Base-by-base conservation (phyloP, 2,329 filamentous ascomycete species). In the Daldinia sp. region DNA sequence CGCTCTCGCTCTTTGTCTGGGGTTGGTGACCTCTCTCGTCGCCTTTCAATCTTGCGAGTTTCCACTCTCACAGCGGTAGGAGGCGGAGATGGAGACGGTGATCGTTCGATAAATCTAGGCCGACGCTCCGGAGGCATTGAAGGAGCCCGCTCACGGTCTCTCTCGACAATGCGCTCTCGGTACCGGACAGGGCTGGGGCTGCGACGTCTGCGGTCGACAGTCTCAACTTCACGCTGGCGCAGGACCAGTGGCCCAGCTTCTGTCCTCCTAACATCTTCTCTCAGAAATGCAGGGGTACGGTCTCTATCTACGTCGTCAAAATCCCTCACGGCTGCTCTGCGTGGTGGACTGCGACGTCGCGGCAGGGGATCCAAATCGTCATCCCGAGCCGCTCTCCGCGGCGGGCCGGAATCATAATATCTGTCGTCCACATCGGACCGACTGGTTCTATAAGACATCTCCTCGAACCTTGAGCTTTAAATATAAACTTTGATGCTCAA, bases 221-320 rank as follows among this genome's bases (percentile, higher is more conserved):
- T 86, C 79, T 88, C 87, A 57, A 88, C 81, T 63, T 88, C 86
- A 51, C 86, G 82, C 72, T 85, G 80, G 58, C 87, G 84, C 54
- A 89, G 81, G 18, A 89, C 86, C 74, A 89, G 77, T 41, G 83
- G 81, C 2, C 86, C 86, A 28, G 82, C 78, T 65, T 88, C 86
- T 28, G 77, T 65, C 13, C 83, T 83, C 62, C 85, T 81, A 30
- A 71, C 76, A 44, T 87, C 85, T 2, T 87, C 83, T 56, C 85
- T 83, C 65, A 88, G 77, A 73, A 88, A 88, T 59, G 82, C 79
- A 2, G 85, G 85, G 46, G 83, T 79, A 46, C 84, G 82, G 62
- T 80, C 76, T 48, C 83, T 78, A 46, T 81, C 80, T 62, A 81
- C 75, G 44, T 83, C 80, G 20, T 71, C 71, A 64, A 62, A 71